Percentiles rank a stretch among this genome's conserved stretches.
These are phyloP conservation scores for Corniculantispora saksenae DNA, from an alignment of 2,329 filamentous ascomycete species.

Conservation along the genomic window DNA sequence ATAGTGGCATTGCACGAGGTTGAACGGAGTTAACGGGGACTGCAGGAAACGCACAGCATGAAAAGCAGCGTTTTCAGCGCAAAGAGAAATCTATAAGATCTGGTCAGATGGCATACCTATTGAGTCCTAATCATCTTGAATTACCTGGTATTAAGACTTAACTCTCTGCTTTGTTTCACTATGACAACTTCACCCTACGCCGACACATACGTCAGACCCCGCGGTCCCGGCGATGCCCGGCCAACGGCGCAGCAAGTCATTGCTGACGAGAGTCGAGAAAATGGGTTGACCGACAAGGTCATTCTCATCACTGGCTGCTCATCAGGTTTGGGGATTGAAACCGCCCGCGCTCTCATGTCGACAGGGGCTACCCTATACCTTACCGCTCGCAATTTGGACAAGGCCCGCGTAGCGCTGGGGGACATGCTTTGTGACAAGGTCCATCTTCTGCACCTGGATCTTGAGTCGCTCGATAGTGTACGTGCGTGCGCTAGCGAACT, in stretches of 20 bases:
- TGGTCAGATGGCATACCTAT: no score
- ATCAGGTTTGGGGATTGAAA: slow-evolving; percentile 45
- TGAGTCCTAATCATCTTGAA: no score
- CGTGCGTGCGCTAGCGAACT: slow-evolving; percentile 25
- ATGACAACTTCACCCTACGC: not conserved
- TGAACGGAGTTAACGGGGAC: no score
- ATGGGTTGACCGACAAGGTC: slow-evolving; percentile 37
- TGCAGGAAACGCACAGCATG: no score
- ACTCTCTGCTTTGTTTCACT: no score
- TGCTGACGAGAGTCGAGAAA: slow-evolving; percentile 35
- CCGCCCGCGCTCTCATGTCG: slow-evolving; percentile 41
- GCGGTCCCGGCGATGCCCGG: slow-evolving; percentile 38
- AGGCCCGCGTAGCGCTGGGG: slow-evolving; percentile 20
- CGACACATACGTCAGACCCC: slow-evolving; percentile 38
- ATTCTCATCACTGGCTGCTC: slow-evolving; percentile 45
- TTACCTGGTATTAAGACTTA: no score
- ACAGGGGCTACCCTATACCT: slow-evolving; percentile 32
- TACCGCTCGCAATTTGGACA: slow-evolving; percentile 24
- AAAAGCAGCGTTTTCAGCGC: no score
- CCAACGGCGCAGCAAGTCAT: slow-evolving; percentile 42
- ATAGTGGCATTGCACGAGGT: no score
- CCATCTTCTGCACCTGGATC: slow-evolving; percentile 26
- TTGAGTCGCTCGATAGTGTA: slow-evolving; percentile 28
- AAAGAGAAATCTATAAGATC: no score
- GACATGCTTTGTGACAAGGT: slow-evolving; percentile 22